Conservation (phyloP, 768 basidiomycete species). For the Boletellus sp. region DNA sequence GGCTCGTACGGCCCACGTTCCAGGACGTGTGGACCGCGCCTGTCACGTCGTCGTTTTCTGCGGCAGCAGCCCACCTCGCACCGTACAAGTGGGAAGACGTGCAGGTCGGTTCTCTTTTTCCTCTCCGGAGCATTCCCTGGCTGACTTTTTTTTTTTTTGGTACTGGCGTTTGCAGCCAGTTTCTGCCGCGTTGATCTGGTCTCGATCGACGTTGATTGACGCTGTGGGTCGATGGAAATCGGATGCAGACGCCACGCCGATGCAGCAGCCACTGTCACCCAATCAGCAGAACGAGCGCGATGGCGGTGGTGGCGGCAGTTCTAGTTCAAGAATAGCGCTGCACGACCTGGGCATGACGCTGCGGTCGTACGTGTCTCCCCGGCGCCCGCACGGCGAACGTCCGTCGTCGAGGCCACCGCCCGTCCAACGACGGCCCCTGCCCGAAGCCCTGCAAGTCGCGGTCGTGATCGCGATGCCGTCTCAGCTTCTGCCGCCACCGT, state of each 20-base stretch:
- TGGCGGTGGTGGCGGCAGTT: too few relatives aligned
- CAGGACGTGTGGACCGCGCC: constrained; percentile 18
- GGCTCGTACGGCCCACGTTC: constrained; percentile 15
- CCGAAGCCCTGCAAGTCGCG: constrained; percentile 36
- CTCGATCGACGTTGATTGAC: constrained; percentile 3
- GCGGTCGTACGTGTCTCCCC: constrained; percentile 3
- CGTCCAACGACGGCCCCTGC: constrained; percentile 7
- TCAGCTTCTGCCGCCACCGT: neutral
- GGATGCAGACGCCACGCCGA: too few relatives aligned
- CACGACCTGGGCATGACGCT: constrained; percentile 1
- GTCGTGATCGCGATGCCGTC: constrained; percentile 49
- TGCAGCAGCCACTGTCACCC: neutral
- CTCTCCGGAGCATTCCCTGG: too few relatives aligned
- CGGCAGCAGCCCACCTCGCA: neutral
- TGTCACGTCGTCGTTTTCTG: neutral
- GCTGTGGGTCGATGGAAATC: neutral
- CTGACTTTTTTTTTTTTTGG: neutral
- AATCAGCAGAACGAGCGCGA: too few relatives aligned
- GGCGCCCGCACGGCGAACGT: constrained; percentile 1
- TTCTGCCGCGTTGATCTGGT: constrained; percentile 19
- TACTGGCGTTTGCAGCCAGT: constrained; percentile 25
- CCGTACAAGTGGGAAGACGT: constrained; percentile 12
- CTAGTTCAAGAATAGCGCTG: neutral
- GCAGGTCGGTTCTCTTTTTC: constrained; percentile 18
- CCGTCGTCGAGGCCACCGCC: constrained; percentile 10